A percentile compares a stretch with the other conserved stretches of the same genome.
Evolutionary conservation across 1,284 basidiomycete species (phyloP).

Genomic region (Mycosarcoma maydis): DNA sequence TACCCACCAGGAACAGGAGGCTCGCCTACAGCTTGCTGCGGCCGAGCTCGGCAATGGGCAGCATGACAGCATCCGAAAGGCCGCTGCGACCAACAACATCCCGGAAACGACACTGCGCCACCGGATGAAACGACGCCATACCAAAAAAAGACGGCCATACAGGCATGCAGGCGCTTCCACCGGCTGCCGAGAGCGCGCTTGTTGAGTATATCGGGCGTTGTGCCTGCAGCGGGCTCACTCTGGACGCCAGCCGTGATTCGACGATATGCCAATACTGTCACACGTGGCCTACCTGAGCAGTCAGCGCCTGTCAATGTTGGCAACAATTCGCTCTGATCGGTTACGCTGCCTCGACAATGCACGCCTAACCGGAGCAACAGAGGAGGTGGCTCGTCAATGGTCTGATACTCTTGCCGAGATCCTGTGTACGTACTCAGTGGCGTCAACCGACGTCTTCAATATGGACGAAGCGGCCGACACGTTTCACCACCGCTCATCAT

Average conservation of each 20-base stretch:
- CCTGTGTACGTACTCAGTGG: conserved; percentile 5
- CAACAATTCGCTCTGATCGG: conserved; percentile 3
- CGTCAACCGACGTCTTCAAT: too few species aligned
- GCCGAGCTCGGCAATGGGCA: background rate
- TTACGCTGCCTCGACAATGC: conserved; percentile 13
- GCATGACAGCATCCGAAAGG: conserved; percentile 5
- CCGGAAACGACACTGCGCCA: conserved; percentile 5
- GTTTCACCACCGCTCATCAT: background rate
- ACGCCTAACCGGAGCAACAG: background rate
- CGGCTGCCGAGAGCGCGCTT: conserved; percentile 4
- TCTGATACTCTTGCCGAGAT: background rate
- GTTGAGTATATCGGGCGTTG: conserved; percentile 12
- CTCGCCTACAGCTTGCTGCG: background rate
- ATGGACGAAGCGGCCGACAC: conserved; percentile 2
- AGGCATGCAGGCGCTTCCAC: conserved; percentile 1
- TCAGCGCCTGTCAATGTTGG: background rate
- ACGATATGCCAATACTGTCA: conserved; percentile 4
- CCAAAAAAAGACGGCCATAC: too few species aligned
- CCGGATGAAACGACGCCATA: background rate
- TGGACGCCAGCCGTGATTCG: conserved; percentile 2
- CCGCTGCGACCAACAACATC: conserved; percentile 9
- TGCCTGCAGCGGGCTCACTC: conserved; percentile 10
- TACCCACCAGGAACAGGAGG: background rate
- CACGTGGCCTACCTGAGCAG: background rate
- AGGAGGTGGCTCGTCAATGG: background rate